A percentile compares a stretch with the other conserved stretches of the same genome.
Evolutionary conservation across 2,329 filamentous ascomycete genomes (phyloP).

Genomic region (Colletotrichum sp.): DNA sequence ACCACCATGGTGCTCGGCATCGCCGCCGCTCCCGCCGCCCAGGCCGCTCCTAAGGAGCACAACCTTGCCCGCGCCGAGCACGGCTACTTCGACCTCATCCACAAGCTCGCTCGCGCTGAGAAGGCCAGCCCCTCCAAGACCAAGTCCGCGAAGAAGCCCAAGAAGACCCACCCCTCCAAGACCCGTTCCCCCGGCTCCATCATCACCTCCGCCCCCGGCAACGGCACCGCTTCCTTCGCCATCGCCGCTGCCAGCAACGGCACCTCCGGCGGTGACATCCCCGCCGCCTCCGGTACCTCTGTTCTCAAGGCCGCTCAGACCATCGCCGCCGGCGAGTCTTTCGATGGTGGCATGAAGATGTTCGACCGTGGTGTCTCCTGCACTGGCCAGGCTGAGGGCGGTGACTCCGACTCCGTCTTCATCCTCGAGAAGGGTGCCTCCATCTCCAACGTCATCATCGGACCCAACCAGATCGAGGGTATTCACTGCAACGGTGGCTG

Average conservation of each 20-base stretch:
- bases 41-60: not conserved
- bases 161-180: slow-evolving; percentile 7
- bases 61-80: slow-evolving; percentile 4
- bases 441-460: slow-evolving; percentile 51
- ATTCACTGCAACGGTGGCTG: slow-evolving; percentile 53
- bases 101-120: slow-evolving; percentile 13
- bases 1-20: slow-evolving; percentile 16
- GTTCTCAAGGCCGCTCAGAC: slow-evolving; percentile 27
- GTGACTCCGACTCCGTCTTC: slow-evolving; percentile 47
- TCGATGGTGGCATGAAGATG: slow-evolving; percentile 31
- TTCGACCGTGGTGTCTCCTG: slow-evolving; percentile 47
- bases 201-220: slow-evolving; percentile 12
- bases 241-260: not conserved
- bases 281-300: slow-evolving; percentile 28
- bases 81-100: slow-evolving; percentile 17
- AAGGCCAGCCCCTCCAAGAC: slow-evolving; percentile 4
- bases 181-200: not conserved
- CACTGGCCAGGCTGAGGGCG: slow-evolving; percentile 47
- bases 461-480: slow-evolving; percentile 47
- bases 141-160: not conserved
- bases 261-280: slow-evolving; percentile 26
- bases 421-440: slow-evolving; percentile 46
- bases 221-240: not conserved
- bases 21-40: slow-evolving; percentile 5
- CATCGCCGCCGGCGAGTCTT: slow-evolving; percentile 31